Base-by-base conservation (phyloP, 768 basidiomycete species). In the Leucogyrophana mollusca region DNA sequence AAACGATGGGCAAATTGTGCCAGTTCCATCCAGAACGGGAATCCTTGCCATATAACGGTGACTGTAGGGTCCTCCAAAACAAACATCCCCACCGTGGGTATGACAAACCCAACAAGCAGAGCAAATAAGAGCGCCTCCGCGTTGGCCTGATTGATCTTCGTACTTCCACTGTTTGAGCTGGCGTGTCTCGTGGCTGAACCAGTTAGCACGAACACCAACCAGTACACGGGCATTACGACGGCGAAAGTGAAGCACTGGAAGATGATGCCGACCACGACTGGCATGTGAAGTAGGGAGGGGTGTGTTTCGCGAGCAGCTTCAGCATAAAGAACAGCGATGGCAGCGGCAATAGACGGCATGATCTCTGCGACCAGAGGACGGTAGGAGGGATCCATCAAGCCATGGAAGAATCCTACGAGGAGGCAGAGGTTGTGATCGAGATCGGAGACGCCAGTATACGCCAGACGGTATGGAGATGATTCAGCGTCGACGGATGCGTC, bases 21-120 rank as follows among this genome's bases (percentile, higher is more conserved):
- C n/a, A 77, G 3, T n/a, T 69, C 68, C 34, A 76, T 60, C 49
- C 67, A 65, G n/a, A 74, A 24, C 8, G 81, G 80, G 50, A 74
- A 80, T 21, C 68, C 50, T 50, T 81, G 80, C 80, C 80, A 83
- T 24, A 74, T 60, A 9, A 74, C 75, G 11, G 78, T 80, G 35
- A 79, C 58, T 37, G 51, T 51, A 0, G 75, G 67, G 41, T 73
- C 73, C 20, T 63, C 55, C 21, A 77, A 46, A 36, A 66, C 23
- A 47, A 81, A 39, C 69, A 82, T 73, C 38, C 65, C 67, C 16
- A 67, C 45, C 6, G 77, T 72, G 8, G 79, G 79, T n/a, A 79
- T 68, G 17, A 65, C 54, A 10, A 64, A 72, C 8, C 79, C 79
- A 7, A 69, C 54, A 25, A 75, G 20, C 24, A 79, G 24, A 1